Base-by-base conservation (phyloP, 2,329 filamentous ascomycete species). In the Fusarium udum region DNA sequence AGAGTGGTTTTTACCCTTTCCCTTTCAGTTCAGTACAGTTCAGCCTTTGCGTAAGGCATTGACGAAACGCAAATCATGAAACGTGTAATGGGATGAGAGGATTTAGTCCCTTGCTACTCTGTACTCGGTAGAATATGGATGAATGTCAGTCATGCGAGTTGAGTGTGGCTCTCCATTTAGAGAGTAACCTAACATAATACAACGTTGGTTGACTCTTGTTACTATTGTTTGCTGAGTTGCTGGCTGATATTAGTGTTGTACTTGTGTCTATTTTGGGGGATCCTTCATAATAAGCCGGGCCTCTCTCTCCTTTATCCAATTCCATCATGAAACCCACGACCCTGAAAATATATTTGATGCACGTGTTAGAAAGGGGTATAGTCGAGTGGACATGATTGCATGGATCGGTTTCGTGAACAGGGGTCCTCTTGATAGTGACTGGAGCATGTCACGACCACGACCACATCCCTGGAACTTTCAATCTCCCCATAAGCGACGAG, bases 61-160 rank as follows among this genome's bases (percentile, higher is more conserved):
- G 60, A 67, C 73, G 73, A 77, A 74, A 77, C 73, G 61, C 66
- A 72, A 64, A 73, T 68, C 59, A 62, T 71, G 71, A 77, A 77
- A 78, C 74, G 64, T 63, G 61, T 39, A 60, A 60, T 64, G 60
- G 63, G 43, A 52, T 51, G 57, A 55, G 67, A 64, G 66, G 67
- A 72, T 72, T 61, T 37, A 39, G 28, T 31, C 56, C 71, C 48
- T 58, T 62, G 66, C 26, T 22, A 61, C 51, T 55, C 61, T 37
- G 52, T 59, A 55, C 51, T 55, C 61, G 40, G 52, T 59, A 55
- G 55, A 61, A 48, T 46, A 51, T 58, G 61, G 45, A 52, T 56
- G 40, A 59, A 26, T 37, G 46, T 37, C n/a, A 40, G 39, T 64
- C 31, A 58, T 45, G 55, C 64, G 39, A 34, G 24, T 22, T 62